Percentiles rank a stretch among this genome's conserved stretches.
Conservation (phyloP, 2,329 filamentous ascomycete species). For the Cyphellophora europaea region DNA sequence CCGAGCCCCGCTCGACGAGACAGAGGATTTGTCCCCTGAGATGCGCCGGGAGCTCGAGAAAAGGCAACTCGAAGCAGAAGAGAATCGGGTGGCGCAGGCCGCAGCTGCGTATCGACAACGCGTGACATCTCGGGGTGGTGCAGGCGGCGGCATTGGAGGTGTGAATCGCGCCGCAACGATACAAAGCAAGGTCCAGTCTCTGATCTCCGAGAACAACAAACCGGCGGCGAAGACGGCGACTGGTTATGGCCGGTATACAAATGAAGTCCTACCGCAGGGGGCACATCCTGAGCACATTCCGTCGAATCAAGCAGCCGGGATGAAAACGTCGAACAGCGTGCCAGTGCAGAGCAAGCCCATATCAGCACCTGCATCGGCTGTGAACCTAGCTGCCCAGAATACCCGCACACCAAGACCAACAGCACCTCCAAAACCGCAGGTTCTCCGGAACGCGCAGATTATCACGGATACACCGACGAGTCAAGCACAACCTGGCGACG, state of each 20-base stretch:
- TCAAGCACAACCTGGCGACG: conserved; percentile 3
- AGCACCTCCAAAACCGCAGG: conserved; percentile 53
- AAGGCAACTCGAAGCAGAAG: conserved; percentile 71
- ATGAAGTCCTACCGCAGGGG: not conserved
- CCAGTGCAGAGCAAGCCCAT: conserved; percentile 5
- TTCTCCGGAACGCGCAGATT: conserved; percentile 39
- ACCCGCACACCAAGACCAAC: conserved; percentile 34
- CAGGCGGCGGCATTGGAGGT: conserved; percentile 29
- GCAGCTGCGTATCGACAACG: conserved; percentile 79
- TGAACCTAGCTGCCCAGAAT: conserved; percentile 2
- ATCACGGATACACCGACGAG: conserved; percentile 21
- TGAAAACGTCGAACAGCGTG: not conserved
- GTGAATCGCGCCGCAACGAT: conserved; percentile 66
- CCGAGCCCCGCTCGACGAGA: conserved; percentile 53
- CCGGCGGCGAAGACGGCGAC: conserved; percentile 62
- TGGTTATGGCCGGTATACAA: conserved; percentile 79
- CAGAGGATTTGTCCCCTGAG: conserved; percentile 70
- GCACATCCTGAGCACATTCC: conserved; percentile 4
- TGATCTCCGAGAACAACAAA: conserved; percentile 69
- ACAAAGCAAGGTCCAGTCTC: conserved; percentile 78
- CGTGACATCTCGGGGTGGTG: conserved; percentile 51
- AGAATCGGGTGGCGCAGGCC: conserved; percentile 78
- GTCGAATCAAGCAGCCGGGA: conserved; percentile 11
- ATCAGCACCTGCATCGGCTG: conserved; percentile 13
- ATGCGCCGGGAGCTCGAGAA: conserved; percentile 85